These are phyloP conservation scores for Trichosporon asahii DNA, from an alignment of 1,284 basidiomycete species.

Conservation along the genomic window DNA sequence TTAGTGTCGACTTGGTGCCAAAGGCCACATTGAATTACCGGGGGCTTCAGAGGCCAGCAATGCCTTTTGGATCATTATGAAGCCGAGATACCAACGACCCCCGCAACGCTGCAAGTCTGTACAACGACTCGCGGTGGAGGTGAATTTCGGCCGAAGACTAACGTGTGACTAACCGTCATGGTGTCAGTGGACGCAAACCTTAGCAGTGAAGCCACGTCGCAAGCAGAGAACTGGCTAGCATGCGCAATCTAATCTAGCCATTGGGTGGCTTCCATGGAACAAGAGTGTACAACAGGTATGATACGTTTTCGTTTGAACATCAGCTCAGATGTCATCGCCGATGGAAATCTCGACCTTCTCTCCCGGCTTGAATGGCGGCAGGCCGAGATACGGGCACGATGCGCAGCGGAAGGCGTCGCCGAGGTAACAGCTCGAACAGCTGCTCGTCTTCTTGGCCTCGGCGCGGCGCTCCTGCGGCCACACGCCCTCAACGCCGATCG, in stretches of 20 bases:
- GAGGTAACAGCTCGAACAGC: constrained; percentile 96
- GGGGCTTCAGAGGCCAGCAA: too few relatives aligned
- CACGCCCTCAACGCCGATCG: constrained; percentile 45
- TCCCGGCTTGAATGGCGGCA: constrained; percentile 97
- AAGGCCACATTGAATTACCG: too few relatives aligned
- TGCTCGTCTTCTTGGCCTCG: constrained; percentile 69
- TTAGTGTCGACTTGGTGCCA: too few relatives aligned
- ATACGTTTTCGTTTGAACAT: background rate
- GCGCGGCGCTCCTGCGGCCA: constrained; percentile 61
- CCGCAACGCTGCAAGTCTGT: too few relatives aligned
- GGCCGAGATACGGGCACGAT: constrained; percentile 89
- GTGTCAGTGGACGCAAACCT: too few relatives aligned
- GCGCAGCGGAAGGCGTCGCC: constrained; percentile 97
- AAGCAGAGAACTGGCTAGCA: background rate
- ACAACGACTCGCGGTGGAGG: too few relatives aligned
- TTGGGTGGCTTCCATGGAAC: background rate
- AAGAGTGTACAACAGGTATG: background rate
- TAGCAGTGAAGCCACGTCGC: background rate
- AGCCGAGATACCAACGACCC: too few relatives aligned
- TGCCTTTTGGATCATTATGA: too few relatives aligned
- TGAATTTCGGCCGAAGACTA: too few relatives aligned
- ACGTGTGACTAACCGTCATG: too few relatives aligned
- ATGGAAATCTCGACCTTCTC: constrained; percentile 84
- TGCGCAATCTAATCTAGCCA: background rate
- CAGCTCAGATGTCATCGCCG: constrained; percentile 70